These are phyloP conservation scores for Xylaria hypoxylon DNA, from an alignment of 2,329 filamentous ascomycete genomes.

Conservation along the genomic window DNA sequence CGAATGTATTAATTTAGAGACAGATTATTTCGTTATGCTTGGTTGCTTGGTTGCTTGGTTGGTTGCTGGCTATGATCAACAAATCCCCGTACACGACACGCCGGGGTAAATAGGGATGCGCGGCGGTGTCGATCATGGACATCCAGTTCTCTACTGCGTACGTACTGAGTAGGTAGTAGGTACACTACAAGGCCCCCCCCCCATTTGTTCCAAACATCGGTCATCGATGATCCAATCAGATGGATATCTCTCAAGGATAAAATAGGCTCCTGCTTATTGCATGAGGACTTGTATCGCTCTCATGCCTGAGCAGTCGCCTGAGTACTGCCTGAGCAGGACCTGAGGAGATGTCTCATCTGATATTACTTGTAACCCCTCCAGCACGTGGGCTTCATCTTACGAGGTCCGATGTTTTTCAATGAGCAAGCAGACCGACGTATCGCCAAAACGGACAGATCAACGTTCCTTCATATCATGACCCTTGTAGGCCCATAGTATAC, in stretches of 20 bases:
- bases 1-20: slow-evolving; percentile 6
- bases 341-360: slow-evolving; percentile 2
- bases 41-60: no score
- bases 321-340: no score
- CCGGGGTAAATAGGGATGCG: slow-evolving; percentile 13
- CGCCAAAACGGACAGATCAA: background rate
- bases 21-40: background rate
- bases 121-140: slow-evolving; percentile 30
- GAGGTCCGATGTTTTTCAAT: background rate
- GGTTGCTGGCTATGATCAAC: slow-evolving; percentile 8
- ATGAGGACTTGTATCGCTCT: background rate
- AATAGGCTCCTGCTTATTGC: slow-evolving; percentile 2
- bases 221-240: slow-evolving; percentile 33
- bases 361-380: background rate
- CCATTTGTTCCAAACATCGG: slow-evolving; percentile 14
- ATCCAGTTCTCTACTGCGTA: background rate
- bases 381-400: background rate
- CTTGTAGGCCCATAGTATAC: background rate
- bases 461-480: background rate
- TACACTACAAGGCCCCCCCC: background rate
- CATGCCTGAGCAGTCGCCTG: background rate
- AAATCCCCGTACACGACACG: background rate
- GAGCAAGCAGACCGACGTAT: background rate
- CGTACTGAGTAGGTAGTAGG: no score
- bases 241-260: background rate